Conservation (phyloP, 768 basidiomycete species). For the Suillus occidentalis region DNA sequence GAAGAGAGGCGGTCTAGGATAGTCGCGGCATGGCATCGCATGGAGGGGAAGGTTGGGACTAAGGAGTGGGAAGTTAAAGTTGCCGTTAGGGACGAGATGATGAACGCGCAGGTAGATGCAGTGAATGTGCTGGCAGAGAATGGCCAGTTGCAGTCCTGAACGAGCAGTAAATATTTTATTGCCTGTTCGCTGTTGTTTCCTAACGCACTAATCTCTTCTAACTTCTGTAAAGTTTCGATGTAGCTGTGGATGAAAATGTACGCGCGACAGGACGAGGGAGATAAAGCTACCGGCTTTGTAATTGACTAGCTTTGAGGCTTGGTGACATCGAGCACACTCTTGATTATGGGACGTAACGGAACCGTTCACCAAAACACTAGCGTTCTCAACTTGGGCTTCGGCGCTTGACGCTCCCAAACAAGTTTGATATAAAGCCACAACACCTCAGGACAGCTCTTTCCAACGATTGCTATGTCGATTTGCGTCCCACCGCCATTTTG, state of each 20-base stretch:
- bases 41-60: slow-evolving; percentile 70
- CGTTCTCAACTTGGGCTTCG: not conserved
- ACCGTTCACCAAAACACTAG: not conserved
- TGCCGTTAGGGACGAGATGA: slow-evolving; percentile 18
- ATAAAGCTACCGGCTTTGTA: not conserved
- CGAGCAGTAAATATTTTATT: not conserved
- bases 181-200: not conserved
- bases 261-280: not conserved
- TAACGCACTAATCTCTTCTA: not conserved
- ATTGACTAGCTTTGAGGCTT: not conserved
- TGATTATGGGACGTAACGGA: not conserved
- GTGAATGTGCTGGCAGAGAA: not conserved
- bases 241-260: not conserved
- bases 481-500: slow-evolving; percentile 18
- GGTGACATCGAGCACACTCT: not conserved
- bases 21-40: slow-evolving; percentile 61
- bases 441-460: not conserved
- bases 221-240: not conserved
- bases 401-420: slow-evolving; percentile 4
- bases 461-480: not conserved
- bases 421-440: not conserved
- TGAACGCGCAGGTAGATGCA: not conserved
- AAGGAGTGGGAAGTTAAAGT: slow-evolving; percentile 80
- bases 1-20: slow-evolving; percentile 48
- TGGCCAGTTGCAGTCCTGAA: not conserved